phyloP scores from a whole-genome alignment of 2,329 filamentous ascomycete species.

The Chrysoporthe cubensis region DNA sequence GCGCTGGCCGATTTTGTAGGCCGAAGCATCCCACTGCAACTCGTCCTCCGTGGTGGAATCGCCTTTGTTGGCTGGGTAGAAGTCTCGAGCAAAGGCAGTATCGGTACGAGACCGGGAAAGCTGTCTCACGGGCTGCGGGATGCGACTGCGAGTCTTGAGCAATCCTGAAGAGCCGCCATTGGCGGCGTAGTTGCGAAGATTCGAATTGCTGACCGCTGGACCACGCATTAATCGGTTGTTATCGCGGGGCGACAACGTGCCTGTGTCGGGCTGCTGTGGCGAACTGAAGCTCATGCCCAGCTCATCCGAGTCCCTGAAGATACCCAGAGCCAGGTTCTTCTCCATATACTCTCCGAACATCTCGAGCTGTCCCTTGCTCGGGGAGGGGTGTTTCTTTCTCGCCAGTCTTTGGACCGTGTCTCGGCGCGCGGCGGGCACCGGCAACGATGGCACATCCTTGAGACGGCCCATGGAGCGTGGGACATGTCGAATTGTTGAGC shows the following conservation, averaged over 20 bases:
- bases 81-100: conserved; percentile 22
- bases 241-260: conserved; percentile 34
- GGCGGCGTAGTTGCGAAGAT: conserved; percentile 16
- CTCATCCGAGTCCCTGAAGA: conserved; percentile 36
- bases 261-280: not conserved
- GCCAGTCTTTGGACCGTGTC: not conserved
- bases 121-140: conserved; percentile 32
- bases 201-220: conserved; percentile 4
- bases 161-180: conserved; percentile 11
- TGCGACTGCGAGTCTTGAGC: conserved; percentile 28
- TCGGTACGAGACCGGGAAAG: conserved; percentile 23
- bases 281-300: conserved; percentile 32
- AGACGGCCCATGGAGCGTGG: conserved; percentile 24
- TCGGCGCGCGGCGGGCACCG: conserved; percentile 5
- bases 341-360: conserved; percentile 35
- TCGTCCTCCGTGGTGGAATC: conserved; percentile 36
- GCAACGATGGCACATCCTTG: conserved; percentile 19
- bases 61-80: conserved; percentile 21
- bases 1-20: conserved; percentile 22
- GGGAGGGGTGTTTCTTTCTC: conserved; percentile 50
- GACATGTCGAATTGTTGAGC: conserved; percentile 30
- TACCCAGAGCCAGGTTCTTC: conserved; percentile 19
- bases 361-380: conserved; percentile 46
- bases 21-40: conserved; percentile 36
- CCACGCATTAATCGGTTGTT: conserved; percentile 36